A percentile compares a stretch with the other conserved stretches of the same genome.
phyloP scores from a whole-genome alignment of 2,329 filamentous ascomycete species.

The Blastomyces gilchristii region DNA sequence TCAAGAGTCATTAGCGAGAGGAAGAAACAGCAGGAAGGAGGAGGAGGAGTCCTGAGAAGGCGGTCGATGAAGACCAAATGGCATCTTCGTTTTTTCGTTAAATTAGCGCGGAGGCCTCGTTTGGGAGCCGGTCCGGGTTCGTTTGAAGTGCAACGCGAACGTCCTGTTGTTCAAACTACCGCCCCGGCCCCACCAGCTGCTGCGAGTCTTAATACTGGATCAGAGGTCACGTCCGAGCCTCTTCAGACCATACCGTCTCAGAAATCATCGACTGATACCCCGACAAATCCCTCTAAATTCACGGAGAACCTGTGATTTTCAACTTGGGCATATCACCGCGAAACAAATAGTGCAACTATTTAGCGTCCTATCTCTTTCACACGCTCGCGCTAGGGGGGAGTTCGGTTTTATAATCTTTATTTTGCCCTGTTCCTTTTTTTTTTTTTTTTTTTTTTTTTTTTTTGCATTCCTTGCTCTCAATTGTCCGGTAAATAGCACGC shows the following conservation, averaged over 20 bases:
- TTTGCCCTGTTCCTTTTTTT: neutral
- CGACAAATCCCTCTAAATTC: conserved; percentile 1
- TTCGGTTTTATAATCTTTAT: neutral
- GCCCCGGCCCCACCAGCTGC: neutral
- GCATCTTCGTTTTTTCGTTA: neutral
- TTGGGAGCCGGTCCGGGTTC: neutral
- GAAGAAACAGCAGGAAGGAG: neutral
- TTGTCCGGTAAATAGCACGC: neutral
- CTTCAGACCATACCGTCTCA: neutral
- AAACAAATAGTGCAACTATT: neutral
- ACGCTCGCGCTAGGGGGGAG: neutral
- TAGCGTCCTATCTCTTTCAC: neutral
- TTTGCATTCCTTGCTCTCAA: neutral
- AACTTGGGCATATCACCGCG: neutral
- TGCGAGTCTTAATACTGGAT: neutral
- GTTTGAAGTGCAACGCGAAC: neutral
- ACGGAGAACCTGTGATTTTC: neutral
- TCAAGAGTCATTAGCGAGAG: neutral
- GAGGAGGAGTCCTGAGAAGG: neutral
- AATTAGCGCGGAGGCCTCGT: neutral
- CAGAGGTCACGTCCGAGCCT: neutral
- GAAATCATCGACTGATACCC: neutral
- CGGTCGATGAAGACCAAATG: neutral
- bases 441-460: neutral
- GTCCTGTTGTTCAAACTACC: neutral